Percentiles rank a stretch among this genome's conserved stretches.
phyloP scores from a whole-genome alignment of 306 rosid genomes.

The Sphenostylis stenocarpa region DNA sequence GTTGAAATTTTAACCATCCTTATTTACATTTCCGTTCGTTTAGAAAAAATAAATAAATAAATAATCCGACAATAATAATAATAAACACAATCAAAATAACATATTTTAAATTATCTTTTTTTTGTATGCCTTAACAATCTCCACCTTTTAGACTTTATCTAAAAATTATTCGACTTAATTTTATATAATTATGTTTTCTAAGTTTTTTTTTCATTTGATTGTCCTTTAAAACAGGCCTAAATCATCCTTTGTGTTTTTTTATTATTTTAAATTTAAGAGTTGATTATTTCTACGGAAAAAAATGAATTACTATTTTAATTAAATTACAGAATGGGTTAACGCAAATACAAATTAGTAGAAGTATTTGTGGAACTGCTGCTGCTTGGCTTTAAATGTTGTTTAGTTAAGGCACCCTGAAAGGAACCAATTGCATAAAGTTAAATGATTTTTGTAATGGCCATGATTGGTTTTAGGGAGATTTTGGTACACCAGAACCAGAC shows the following conservation, averaged over 20 bases:
- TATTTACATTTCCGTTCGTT: neutral
- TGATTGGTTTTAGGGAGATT: neutral
- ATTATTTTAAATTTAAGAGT: neutral
- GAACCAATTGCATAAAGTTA: neutral
- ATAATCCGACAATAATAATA: neutral
- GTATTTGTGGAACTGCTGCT: neutral
- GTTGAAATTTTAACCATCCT: constrained; percentile 25
- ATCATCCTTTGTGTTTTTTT: neutral
- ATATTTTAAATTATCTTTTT: neutral
- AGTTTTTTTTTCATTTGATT: neutral
- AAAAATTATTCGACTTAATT: too few relatives aligned
- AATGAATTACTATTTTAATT: neutral
- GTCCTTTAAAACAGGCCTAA: neutral
- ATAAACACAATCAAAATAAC: neutral
- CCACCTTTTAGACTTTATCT: too few relatives aligned
- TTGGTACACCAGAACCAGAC: neutral
- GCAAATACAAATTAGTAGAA: neutral
- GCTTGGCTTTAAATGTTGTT: neutral
- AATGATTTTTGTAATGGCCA: constrained; percentile 28
- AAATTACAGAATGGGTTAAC: neutral
- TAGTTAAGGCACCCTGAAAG: neutral
- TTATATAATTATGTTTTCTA: too few relatives aligned
- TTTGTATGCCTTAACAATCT: neutral
- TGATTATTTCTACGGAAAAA: too few relatives aligned
- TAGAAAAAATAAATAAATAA: neutral